Percentiles rank a stretch among this genome's conserved stretches.
phyloP scores from a whole-genome alignment of 345 rosid genomes.

The Isatis tinctoria region DNA sequence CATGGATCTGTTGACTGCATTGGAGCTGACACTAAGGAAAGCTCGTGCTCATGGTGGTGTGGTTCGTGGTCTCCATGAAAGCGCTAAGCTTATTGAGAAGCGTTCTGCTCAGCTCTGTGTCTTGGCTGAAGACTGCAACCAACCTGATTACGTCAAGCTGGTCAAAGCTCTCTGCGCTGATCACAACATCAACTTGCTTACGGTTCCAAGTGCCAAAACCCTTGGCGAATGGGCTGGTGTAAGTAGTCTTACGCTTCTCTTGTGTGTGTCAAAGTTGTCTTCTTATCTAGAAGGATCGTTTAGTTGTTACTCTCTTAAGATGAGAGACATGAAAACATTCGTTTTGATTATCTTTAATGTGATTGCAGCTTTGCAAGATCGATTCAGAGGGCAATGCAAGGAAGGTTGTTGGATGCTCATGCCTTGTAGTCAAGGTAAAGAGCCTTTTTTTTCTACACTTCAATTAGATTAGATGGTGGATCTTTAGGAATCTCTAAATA shows the following conservation, averaged over 20 bases:
- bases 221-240: conserved; percentile 98
- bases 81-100: conserved; percentile 78
- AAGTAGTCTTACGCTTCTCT: conserved; percentile 24
- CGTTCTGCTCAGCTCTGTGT: conserved; percentile 67
- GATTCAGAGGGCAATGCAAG: conserved; percentile 84
- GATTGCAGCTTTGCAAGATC: conserved; percentile 71
- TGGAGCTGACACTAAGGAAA: conserved; percentile 70
- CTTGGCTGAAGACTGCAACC: conserved; percentile 81
- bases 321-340: not conserved
- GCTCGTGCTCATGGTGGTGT: conserved; percentile 74
- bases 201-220: conserved; percentile 74
- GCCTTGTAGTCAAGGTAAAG: conserved; percentile 68
- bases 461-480: not conserved
- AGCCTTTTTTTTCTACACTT: not conserved
- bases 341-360: not conserved
- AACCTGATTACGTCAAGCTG: conserved; percentile 71
- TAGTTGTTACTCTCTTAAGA: not conserved
- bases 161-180: conserved; percentile 80
- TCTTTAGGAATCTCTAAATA: not conserved
- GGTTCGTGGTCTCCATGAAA: conserved; percentile 67
- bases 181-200: conserved; percentile 56
- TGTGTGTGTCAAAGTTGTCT: not conserved
- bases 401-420: conserved; percentile 87
- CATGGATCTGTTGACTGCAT: conserved; percentile 70
- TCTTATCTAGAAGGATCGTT: not conserved